These are phyloP conservation scores for Albugo laibachii DNA, from an alignment of 352 stramenopile species.

Conservation along the genomic window DNA sequence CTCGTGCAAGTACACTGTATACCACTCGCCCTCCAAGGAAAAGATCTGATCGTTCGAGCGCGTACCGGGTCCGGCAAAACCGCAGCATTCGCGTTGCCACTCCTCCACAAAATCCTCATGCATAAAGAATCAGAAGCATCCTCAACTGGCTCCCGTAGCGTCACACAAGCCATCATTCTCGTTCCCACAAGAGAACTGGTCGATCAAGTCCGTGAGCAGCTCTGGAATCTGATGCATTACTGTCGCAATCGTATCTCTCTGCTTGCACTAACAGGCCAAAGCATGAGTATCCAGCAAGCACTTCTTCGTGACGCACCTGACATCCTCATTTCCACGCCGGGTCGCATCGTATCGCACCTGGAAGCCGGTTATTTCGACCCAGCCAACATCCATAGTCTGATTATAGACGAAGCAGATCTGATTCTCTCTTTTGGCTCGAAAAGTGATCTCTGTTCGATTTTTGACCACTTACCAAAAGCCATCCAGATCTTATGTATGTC, in stretches of 20 bases:
- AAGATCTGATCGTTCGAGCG: constrained; percentile 84
- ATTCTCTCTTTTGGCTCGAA: constrained; percentile 94
- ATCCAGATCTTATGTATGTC: constrained; percentile 98
- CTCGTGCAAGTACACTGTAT: constrained; percentile 92
- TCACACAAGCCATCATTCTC: constrained; percentile 82
- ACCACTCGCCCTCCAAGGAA: constrained; percentile 81
- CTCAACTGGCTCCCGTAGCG: constrained; percentile 13
- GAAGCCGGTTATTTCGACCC: constrained; percentile 63
- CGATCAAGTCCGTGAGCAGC: constrained; percentile 82
- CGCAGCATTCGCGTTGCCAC: constrained; percentile 81
- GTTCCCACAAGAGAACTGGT: constrained; percentile 95
- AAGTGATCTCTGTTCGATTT: constrained; percentile 85
- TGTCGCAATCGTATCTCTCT: constrained; percentile 87
- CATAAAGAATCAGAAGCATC: constrained; percentile 29
- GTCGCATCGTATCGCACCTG: constrained; percentile 83
- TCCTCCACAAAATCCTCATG: constrained; percentile 84
- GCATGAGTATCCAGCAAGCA: constrained; percentile 77
- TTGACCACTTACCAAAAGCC: constrained; percentile 91
- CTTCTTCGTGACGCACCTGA: constrained; percentile 75
- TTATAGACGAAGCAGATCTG: constrained; percentile 98
- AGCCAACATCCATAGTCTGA: constrained; percentile 87
- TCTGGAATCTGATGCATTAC: constrained; percentile 94
- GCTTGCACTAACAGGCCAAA: constrained; percentile 79
- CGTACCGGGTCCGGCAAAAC: constrained; percentile 89
- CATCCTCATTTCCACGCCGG: constrained; percentile 89